These are phyloP conservation scores for Rhexocercosporidium sp. DNA, from an alignment of 2,329 filamentous ascomycete genomes.

Conservation along the genomic window DNA sequence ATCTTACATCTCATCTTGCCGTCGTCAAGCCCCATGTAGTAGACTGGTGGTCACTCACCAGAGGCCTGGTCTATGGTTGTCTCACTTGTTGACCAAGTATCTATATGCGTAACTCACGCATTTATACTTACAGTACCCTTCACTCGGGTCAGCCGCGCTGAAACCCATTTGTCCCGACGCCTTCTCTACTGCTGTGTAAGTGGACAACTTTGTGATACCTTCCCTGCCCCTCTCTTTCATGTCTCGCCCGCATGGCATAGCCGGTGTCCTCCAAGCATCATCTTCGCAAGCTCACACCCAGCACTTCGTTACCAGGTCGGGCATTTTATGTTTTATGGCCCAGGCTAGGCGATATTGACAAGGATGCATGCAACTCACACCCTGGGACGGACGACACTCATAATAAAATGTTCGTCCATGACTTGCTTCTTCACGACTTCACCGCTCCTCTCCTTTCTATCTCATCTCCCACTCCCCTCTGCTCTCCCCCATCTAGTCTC, in stretches of 20 bases:
- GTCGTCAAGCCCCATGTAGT: not conserved
- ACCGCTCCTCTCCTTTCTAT: constrained; percentile 9
- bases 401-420: constrained; percentile 1
- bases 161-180: not conserved
- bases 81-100: not conserved
- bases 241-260: not conserved
- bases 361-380: not conserved
- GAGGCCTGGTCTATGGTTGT: too few relatives aligned
- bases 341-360: not conserved
- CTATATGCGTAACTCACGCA: too few relatives aligned
- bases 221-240: not conserved
- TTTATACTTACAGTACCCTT: not conserved
- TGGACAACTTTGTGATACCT: not conserved
- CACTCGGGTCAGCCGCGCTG: not conserved
- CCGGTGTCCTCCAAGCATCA: not conserved
- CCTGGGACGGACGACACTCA: constrained; percentile 1
- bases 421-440: constrained; percentile 7
- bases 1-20: not conserved
- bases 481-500: not conserved
- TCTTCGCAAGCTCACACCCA: not conserved
- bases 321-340: not conserved
- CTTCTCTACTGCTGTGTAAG: not conserved
- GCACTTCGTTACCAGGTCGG: not conserved
- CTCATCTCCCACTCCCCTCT: too few relatives aligned
- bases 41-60: too few relatives aligned